Base-by-base conservation (phyloP, 2,329 filamentous ascomycete species). In the Lachnellula occidentalis region DNA sequence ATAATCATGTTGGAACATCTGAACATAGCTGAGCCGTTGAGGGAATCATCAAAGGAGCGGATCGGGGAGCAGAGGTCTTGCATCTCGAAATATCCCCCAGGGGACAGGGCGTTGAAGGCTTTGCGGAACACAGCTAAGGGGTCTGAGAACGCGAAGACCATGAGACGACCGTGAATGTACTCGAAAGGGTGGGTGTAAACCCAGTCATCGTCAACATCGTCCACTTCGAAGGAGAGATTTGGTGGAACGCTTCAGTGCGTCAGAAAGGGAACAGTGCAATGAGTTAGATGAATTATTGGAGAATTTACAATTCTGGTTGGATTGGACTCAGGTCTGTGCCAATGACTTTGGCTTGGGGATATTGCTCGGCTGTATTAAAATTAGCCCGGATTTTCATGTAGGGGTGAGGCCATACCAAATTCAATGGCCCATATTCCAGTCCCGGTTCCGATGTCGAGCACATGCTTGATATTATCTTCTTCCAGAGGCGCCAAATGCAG, bases 171-270 rank as follows among this genome's bases (percentile, higher is more conserved):
- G 65, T 85, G 82, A 50, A 86, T 75, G 59, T 76, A 80, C 66
- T 85, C 80, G 59, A 83, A 82, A 27, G 45, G 50, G 51, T 74
- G 71, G 51, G 72, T 60, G 0, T 70, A 66, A 9, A 74, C 70
- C 71, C 71, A 74, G 24, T 67, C 69, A 77, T 64, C 61, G 47
- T 62, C 59, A n/a, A 54, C 50, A 48, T 64, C 62, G 50, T 59
- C 55, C 41, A 91, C 78, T 58, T 83, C 82, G 59, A 91, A 91
- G 58, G 81, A 79, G 22, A 90, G 85, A 60, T 91, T 91, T 17
- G 80, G 78, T 0, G 87, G 86, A 1, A 88, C 82, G 51, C 80
- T 47, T 15, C 36, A 3, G 14, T 31, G 5, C 37, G 9, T 34
- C 31, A 37, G 42, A 21, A 24, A 21, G 8, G 14, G 21, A 11